phyloP scores from a whole-genome alignment of 106 monocot species.

The Dendrobium officinale region DNA sequence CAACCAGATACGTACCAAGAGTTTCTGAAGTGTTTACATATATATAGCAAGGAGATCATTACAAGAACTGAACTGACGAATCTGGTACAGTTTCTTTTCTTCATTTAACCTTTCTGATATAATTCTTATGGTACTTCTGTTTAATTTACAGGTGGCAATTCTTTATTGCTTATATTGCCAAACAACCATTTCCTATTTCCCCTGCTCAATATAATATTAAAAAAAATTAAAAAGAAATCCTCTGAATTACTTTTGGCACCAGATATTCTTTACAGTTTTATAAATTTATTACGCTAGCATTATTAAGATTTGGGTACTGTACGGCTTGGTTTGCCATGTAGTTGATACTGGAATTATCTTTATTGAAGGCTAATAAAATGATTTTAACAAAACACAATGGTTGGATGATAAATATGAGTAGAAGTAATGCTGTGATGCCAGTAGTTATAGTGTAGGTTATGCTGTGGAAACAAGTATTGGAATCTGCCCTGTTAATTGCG shows the following conservation, averaged over 20 bases:
- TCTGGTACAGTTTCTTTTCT: constrained; percentile 41
- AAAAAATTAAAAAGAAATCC: neutral
- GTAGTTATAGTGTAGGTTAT: neutral
- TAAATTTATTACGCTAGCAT: neutral
- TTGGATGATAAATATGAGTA: constrained; percentile 3
- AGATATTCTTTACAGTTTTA: neutral
- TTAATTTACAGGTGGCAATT: neutral
- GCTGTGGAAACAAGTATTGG: neutral
- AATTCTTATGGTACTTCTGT: neutral
- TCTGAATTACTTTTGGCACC: neutral
- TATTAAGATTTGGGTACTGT: neutral
- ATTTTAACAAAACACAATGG: neutral
- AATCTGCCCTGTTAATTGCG: neutral
- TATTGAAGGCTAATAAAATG: neutral
- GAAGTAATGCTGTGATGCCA: neutral
- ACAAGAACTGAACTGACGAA: constrained; percentile 71
- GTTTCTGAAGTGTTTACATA: constrained; percentile 95
- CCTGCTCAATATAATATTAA: neutral
- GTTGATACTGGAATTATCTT: neutral
- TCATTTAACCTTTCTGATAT: neutral
- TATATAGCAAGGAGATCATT: constrained; percentile 92
- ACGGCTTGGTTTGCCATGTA: neutral
- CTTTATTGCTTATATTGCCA: neutral
- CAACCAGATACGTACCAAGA: constrained; percentile 83
- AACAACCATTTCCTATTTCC: neutral